Evolutionary conservation across 2,329 filamentous ascomycete genomes (phyloP).

Genomic region (Incumbomyces delicatus): DNA sequence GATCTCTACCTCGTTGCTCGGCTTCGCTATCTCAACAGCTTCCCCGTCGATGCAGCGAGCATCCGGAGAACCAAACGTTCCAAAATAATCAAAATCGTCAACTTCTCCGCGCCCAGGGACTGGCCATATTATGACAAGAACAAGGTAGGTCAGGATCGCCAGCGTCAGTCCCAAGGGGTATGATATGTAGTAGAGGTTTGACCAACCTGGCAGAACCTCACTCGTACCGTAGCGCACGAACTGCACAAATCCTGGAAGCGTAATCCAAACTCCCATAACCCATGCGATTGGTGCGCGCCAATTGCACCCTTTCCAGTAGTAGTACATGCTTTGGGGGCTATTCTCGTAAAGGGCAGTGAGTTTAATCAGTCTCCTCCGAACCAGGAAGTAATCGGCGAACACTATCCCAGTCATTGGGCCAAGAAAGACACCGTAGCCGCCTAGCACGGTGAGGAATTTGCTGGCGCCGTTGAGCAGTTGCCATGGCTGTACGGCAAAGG

Average conservation of each 20-base stretch:
- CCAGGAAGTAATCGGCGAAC: slow-evolving; percentile 23
- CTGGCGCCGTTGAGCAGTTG: slow-evolving; percentile 52
- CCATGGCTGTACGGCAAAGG: slow-evolving; percentile 40
- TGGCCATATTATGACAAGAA: slow-evolving; percentile 19
- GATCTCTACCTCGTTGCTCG: too few relatives aligned
- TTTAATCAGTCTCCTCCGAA: slow-evolving; percentile 14
- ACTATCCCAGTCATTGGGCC: slow-evolving; percentile 55
- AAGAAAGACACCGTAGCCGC: slow-evolving; percentile 55
- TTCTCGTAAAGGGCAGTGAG: slow-evolving; percentile 18
- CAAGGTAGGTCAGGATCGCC: slow-evolving; percentile 5
- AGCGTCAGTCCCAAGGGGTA: slow-evolving; percentile 8
- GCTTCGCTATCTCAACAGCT: too few relatives aligned
- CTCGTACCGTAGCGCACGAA: neutral
- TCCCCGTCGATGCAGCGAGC: too few relatives aligned
- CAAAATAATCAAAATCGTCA: slow-evolving; percentile 27
- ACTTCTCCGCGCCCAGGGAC: slow-evolving; percentile 24
- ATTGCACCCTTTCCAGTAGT: slow-evolving; percentile 30
- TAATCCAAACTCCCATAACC: slow-evolving; percentile 15
- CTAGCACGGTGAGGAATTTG: slow-evolving; percentile 56
- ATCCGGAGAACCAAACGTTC: too few relatives aligned
- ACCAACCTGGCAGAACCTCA: slow-evolving; percentile 7
- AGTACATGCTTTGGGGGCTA: slow-evolving; percentile 19
- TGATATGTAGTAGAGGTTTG: slow-evolving; percentile 10
- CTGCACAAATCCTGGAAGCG: slow-evolving; percentile 36
- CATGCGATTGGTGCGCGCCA: slow-evolving; percentile 28